Percentiles rank a stretch among this genome's conserved stretches.
These are phyloP conservation scores for Pleurotus salmoneostramineus DNA, from an alignment of 768 basidiomycete genomes.

Conservation along the genomic window DNA sequence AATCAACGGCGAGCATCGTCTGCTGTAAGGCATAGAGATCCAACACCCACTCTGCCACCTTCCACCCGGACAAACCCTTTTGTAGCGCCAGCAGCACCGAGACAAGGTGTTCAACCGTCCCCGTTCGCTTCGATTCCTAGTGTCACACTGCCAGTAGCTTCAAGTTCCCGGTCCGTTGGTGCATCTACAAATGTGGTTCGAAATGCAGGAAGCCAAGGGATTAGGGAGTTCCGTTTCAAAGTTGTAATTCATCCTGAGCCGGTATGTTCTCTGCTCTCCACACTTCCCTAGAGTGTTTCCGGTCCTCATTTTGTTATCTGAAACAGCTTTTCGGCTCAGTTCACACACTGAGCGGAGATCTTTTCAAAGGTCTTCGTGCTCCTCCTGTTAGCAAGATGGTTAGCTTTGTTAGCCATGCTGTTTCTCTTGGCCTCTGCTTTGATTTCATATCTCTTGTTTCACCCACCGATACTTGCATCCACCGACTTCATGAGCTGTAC, in stretches of 20 bases:
- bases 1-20: background rate
- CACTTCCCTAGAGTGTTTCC: background rate
- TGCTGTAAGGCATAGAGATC: background rate
- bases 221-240: background rate
- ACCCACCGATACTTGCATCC: background rate
- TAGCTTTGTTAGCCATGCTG: background rate
- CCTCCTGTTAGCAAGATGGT: background rate
- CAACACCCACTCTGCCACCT: background rate
- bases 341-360: background rate
- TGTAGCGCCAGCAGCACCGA: background rate
- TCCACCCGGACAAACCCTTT: background rate
- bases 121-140: slow-evolving; percentile 3
- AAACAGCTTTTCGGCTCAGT: background rate
- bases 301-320: background rate
- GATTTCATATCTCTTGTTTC: background rate
- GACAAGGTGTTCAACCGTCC: background rate
- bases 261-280: background rate
- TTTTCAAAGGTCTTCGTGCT: background rate
- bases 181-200: background rate
- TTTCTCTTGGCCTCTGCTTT: background rate
- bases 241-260: slow-evolving; percentile 8
- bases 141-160: background rate
- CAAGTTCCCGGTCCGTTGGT: background rate
- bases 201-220: background rate
- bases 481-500: background rate